Percentiles rank a stretch among this genome's conserved stretches.
phyloP scores from a whole-genome alignment of 192 early-diverging fungal genomes.

The Spizellomyces punctatus region DNA sequence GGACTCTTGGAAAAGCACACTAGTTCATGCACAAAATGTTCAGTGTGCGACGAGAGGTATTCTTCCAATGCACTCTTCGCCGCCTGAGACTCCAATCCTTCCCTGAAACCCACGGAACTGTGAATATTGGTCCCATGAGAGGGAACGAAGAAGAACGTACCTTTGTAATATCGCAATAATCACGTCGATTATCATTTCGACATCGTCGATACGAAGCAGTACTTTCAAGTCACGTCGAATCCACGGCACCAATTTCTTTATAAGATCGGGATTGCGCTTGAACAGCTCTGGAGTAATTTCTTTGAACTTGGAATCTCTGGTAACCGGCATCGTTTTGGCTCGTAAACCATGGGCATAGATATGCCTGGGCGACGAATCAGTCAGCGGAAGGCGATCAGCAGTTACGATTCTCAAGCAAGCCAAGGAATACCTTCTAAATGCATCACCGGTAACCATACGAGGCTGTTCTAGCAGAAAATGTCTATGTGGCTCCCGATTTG shows the following conservation, averaged over 20 bases:
- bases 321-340: constrained; percentile 30
- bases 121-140: not conserved
- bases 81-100: constrained; percentile 35
- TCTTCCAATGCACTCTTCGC: constrained; percentile 36
- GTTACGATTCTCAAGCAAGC: no score
- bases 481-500: not conserved
- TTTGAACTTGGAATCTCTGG: constrained; percentile 13
- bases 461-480: not conserved
- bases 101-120: not conserved
- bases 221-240: constrained; percentile 39
- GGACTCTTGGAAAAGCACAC: constrained; percentile 38
- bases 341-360: constrained; percentile 33
- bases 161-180: constrained; percentile 16
- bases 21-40: constrained; percentile 52
- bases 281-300: constrained; percentile 20
- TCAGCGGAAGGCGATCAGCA: constrained; percentile 4
- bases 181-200: constrained; percentile 36
- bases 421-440: not conserved
- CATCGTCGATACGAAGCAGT: constrained; percentile 29
- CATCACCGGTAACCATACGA: not conserved
- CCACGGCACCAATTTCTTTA: constrained; percentile 32
- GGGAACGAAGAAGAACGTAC: not conserved
- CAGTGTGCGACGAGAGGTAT: constrained; percentile 33
- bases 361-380: constrained; percentile 7
- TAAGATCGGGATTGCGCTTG: not conserved